These are phyloP conservation scores for Chaetomium cochliodes DNA, from an alignment of 495 filamentous ascomycete species.

Conservation along the genomic window DNA sequence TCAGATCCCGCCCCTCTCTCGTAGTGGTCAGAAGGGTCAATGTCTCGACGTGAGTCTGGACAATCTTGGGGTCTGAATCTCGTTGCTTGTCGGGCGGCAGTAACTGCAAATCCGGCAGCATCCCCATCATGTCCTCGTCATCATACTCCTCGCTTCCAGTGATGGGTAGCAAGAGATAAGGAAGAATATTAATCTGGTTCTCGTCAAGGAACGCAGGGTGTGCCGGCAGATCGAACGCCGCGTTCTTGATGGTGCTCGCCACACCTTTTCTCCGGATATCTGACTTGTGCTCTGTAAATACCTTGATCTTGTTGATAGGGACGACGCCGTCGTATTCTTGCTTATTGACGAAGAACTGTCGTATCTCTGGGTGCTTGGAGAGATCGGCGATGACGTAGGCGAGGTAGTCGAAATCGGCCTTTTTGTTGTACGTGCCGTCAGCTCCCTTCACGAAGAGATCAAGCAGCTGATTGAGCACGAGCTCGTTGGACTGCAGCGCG, in stretches of 20 bases:
- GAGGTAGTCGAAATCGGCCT: conserved; percentile 89
- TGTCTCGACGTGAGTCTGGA: conserved; percentile 85
- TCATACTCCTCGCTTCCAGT: conserved; percentile 61
- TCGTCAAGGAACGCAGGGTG: conserved; percentile 68
- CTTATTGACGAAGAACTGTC: conserved; percentile 69
- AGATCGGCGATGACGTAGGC: conserved; percentile 92
- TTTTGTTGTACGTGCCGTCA: conserved; percentile 73
- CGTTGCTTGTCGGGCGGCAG: conserved; percentile 82
- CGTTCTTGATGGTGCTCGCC: conserved; percentile 89
- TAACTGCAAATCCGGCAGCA: conserved; percentile 85
- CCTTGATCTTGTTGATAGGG: conserved; percentile 80
- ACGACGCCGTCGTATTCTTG: conserved; percentile 77
- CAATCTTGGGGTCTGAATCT: conserved; percentile 69
- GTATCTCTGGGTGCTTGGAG: conserved; percentile 70
- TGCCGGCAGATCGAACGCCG: conserved; percentile 65
- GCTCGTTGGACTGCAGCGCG: conserved; percentile 63
- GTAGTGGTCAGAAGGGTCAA: conserved; percentile 79
- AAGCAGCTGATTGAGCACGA: conserved; percentile 83
- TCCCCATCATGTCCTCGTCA: conserved; percentile 70
- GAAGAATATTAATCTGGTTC: conserved; percentile 72
- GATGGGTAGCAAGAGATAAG: conserved; percentile 76
- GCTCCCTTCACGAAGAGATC: conserved; percentile 94
- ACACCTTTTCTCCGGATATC: conserved; percentile 80
- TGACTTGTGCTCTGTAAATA: conserved; percentile 87
- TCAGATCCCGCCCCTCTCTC: conserved; percentile 64